Conservation (phyloP, 208 protist genomes). For the Acanthamoeba lenticulata region DNA sequence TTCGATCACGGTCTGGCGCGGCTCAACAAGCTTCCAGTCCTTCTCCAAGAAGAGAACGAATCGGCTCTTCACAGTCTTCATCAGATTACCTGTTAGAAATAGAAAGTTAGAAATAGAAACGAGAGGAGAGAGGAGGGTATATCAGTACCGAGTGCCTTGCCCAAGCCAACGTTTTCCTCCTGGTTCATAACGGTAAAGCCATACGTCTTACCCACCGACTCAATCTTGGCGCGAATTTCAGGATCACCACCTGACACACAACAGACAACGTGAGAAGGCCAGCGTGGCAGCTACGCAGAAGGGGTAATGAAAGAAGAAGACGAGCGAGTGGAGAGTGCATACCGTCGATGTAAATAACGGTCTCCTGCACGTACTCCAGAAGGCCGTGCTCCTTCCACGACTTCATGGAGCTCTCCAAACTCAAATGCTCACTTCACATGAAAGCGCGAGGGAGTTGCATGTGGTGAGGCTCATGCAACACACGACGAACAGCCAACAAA, state of each 20-base stretch:
- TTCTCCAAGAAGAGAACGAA: slow-evolving; percentile 52
- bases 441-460: background rate
- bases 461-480: background rate
- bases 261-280: too few species aligned
- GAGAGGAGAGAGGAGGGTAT: background rate
- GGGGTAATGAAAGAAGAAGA: background rate
- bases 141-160: slow-evolving; percentile 15
- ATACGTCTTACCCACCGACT: slow-evolving; percentile 26
- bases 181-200: slow-evolving; percentile 33
- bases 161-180: slow-evolving; percentile 22
- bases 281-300: background rate
- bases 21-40: slow-evolving; percentile 32
- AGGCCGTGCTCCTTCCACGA: slow-evolving; percentile 1
- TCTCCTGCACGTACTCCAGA: slow-evolving; percentile 41
- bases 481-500: too few species aligned
- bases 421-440: background rate
- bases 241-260: background rate
- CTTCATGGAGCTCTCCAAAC: slow-evolving; percentile 28
- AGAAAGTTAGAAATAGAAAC: background rate
- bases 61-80: slow-evolving; percentile 11
- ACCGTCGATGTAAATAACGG: background rate
- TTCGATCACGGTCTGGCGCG: background rate
- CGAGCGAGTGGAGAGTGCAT: background rate
- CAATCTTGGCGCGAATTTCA: slow-evolving; percentile 1
- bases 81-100: background rate